Percentiles rank a stretch among this genome's conserved stretches.
These are phyloP conservation scores for Phialocephala sp. DNA, from an alignment of 2,329 filamentous ascomycete genomes.

Conservation along the genomic window DNA sequence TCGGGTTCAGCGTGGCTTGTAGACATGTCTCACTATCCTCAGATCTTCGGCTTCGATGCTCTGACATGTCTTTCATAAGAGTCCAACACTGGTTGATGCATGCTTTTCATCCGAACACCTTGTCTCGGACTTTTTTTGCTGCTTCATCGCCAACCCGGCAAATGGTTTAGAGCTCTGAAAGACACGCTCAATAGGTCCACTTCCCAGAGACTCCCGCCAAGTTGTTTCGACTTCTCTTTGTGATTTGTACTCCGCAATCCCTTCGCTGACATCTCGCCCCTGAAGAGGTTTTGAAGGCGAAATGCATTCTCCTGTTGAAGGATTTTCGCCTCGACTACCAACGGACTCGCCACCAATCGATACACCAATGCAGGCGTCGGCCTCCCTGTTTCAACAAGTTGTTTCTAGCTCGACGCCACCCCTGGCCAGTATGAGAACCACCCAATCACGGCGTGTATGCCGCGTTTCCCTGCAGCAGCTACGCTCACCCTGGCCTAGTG, in stretches of 20 bases:
- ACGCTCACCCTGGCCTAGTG: not conserved
- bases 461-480: slow-evolving; percentile 4
- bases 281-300: not conserved
- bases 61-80: not conserved
- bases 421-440: not conserved
- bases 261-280: not conserved
- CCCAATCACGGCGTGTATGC: not conserved
- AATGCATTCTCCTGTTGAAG: not conserved
- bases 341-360: not conserved
- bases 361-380: not conserved
- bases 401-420: not conserved
- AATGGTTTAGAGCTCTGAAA: not conserved
- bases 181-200: not conserved
- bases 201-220: not conserved
- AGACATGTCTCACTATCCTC: not conserved
- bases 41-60: not conserved
- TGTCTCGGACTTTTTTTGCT: not conserved
- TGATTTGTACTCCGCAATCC: not conserved
- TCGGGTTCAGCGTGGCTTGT: not conserved
- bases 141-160: not conserved
- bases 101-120: not conserved
- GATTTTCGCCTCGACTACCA: not conserved
- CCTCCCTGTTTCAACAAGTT: slow-evolving; percentile 4
- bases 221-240: not conserved
- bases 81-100: not conserved